phyloP scores from a whole-genome alignment of 2,329 filamentous ascomycete species.

The Alternaria conjuncta region DNA sequence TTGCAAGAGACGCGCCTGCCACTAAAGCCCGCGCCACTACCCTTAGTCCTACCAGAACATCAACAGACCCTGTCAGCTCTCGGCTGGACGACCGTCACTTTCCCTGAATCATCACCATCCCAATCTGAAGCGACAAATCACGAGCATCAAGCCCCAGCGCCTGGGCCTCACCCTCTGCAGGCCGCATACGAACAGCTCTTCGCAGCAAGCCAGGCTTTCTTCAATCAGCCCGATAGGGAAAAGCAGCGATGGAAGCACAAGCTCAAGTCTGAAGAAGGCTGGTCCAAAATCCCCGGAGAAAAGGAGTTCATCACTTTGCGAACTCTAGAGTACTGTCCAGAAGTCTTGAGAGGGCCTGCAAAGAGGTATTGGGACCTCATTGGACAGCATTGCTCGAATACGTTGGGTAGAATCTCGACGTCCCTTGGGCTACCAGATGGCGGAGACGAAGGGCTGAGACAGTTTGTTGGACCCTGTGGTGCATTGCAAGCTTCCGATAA shows the following conservation, averaged over 20 bases:
- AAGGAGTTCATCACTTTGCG: slow-evolving; percentile 50
- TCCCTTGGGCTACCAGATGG: slow-evolving; percentile 25
- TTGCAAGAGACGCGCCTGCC: slow-evolving; percentile 25
- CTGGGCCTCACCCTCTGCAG: slow-evolving; percentile 38
- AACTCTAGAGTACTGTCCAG: slow-evolving; percentile 39
- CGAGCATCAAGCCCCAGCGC: neutral
- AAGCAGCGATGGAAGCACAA: slow-evolving; percentile 42
- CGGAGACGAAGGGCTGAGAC: slow-evolving; percentile 23
- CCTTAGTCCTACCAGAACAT: slow-evolving; percentile 43
- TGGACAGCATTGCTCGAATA: slow-evolving; percentile 32
- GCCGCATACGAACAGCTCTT: slow-evolving; percentile 39
- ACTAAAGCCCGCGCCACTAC: slow-evolving; percentile 31
- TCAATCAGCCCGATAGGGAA: slow-evolving; percentile 28
- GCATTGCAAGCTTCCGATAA: slow-evolving; percentile 26
- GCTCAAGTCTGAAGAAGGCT: slow-evolving; percentile 47
- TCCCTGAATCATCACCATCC: slow-evolving; percentile 22
- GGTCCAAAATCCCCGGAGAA: slow-evolving; percentile 43
- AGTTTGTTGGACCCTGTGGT: slow-evolving; percentile 37
- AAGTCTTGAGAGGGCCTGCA: slow-evolving; percentile 37
- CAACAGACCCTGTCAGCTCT: slow-evolving; percentile 37
- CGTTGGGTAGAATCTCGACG: slow-evolving; percentile 32
- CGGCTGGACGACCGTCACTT: slow-evolving; percentile 48
- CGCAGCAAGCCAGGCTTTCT: slow-evolving; percentile 40
- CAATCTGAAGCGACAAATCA: neutral
- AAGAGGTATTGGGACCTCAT: slow-evolving; percentile 43